Evolutionary conservation across 257 asterid genomes (phyloP).

Genomic region (Nicotiana paniculata): DNA sequence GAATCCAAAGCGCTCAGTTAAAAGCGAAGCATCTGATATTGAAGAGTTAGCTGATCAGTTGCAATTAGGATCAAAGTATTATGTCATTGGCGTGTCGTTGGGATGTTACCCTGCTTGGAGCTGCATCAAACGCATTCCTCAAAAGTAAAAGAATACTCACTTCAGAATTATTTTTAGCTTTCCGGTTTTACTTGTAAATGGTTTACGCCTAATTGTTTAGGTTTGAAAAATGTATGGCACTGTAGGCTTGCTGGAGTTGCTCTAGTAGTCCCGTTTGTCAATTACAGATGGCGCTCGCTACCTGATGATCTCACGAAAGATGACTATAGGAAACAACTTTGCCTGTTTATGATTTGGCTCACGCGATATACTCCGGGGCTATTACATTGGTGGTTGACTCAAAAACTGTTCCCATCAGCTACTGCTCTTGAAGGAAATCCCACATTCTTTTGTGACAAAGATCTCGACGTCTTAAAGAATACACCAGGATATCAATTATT

Average conservation of each 20-base stretch:
- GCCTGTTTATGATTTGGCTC: slow-evolving; percentile 38
- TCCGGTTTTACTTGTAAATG: not conserved
- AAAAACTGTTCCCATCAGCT: slow-evolving; percentile 73
- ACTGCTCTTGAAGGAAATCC: slow-evolving; percentile 70
- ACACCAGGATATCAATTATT: slow-evolving; percentile 78
- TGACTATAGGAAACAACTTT: slow-evolving; percentile 64
- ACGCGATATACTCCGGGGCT: slow-evolving; percentile 51
- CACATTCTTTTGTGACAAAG: slow-evolving; percentile 55
- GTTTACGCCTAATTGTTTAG: not conserved
- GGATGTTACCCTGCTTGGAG: slow-evolving; percentile 84
- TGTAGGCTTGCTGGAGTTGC: slow-evolving; percentile 80
- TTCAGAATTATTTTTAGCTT: not conserved
- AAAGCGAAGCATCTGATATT: slow-evolving; percentile 79
- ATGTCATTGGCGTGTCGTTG: slow-evolving; percentile 67
- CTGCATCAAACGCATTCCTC: slow-evolving; percentile 69
- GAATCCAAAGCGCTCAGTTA: slow-evolving; percentile 62
- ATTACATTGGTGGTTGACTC: slow-evolving; percentile 86
- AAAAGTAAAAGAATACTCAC: slow-evolving; percentile 34
- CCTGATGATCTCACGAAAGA: slow-evolving; percentile 56
- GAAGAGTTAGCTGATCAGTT: slow-evolving; percentile 78
- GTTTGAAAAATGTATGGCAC: not conserved
- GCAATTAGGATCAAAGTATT: slow-evolving; percentile 58
- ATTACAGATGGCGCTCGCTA: slow-evolving; percentile 79
- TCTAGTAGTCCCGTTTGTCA: slow-evolving; percentile 66
- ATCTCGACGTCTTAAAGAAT: slow-evolving; percentile 62